Base-by-base conservation (phyloP, 1,284 basidiomycete species). In the Microbotryum intermedium region DNA sequence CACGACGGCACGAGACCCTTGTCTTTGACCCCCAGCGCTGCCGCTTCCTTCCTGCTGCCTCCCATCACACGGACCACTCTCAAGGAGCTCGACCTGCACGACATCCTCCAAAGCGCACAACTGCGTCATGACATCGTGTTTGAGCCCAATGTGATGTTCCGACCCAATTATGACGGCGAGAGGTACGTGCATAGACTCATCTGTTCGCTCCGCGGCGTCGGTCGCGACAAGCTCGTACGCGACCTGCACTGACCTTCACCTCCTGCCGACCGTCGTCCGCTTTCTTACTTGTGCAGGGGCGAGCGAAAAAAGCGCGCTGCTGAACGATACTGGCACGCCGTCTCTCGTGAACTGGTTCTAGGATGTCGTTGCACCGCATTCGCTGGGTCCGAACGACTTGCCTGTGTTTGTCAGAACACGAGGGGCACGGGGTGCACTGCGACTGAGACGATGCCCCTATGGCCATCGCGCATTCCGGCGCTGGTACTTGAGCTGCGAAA, bases 51-150 rank as follows among this genome's bases (percentile, higher is more conserved):
- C 28, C 76, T 82, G 48, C 78, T 80, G 50, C 90, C 91, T 1
- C 82, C 87, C 55, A 88, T 94, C 73, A 92, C 90, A 70, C 80
- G 86, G 50, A 82, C 84, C 56, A 89, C 88, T 0, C 78, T 95
- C 69, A 85, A 84, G 71, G 87, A 91, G 72, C 79, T 95, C 50
- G 90, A 95, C 73, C 78, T 93, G 28, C 82, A 85, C 64, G 83
- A 87, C 63, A 91, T 94, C 68, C 80, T 94, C 62, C 83, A 87
- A 59, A 91, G 91, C 72, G 87, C 88, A 26, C 90, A 92, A 74
- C 84, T 95, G 63, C 85, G 90, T 48, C 91, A 95, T 73, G 91
- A 95, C 75, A 81, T 94, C 64, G 82, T 94, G 63, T 94, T 94
- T 70, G 90, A 74, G 49, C 65, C 67, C 9, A 70, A 68, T 34